Evolutionary conservation across 2,329 filamentous ascomycete species (phyloP), one percentile per base, ranked within the genome.

Genomic region (Fusarium citri): DNA sequence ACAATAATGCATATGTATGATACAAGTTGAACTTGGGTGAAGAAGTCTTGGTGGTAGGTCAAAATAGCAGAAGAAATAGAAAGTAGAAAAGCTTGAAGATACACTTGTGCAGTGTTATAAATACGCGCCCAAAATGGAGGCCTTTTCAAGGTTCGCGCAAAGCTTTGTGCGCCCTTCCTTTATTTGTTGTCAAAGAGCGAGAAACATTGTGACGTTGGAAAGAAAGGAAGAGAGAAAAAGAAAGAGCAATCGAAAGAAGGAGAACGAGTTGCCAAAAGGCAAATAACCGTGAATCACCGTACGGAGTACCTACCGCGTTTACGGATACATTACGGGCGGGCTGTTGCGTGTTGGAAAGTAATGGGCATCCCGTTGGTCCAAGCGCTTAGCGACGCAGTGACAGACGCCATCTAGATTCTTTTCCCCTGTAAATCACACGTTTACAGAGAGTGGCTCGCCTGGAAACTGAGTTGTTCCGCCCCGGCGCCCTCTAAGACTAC

Each of bases 241-340:
- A 48, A 31, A 48, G 46, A 18, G 26, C 18, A 20, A 48, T 26
- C 9, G 26, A 20, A n/a, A 28, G 23, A 57, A 37, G 49, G 20
- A 64, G 55, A 63, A 59, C 40, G 67, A 66, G 58, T 66, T 62
- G 64, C 69, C 71, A 68, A 60, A 71, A 68, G 58, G 54, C 46
- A 16, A 20, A 51, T 41, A 25, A 42, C 49, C 31, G 49, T 41
- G 49, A 41, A 25, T 41, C 23, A 51, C 11, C 16, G 30, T 15
- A n/a, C n/a, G n/a, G n/a, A n/a, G n/a, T n/a, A 25, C 49, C 22
- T 54, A 53, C 55, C 50, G 48, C 37, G 55, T 56, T 55, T 41
- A 48, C 37, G 55, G 48, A 54, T 41, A 48, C 65, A 60, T 73
- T 70, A 57, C 18, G 34, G 34, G 23, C 42, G 28, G 49, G 65